A percentile compares a stretch with the other conserved stretches of the same genome.
These are phyloP conservation scores for Lyophyllum shimeji DNA, from an alignment of 768 basidiomycete genomes.

Conservation along the genomic window DNA sequence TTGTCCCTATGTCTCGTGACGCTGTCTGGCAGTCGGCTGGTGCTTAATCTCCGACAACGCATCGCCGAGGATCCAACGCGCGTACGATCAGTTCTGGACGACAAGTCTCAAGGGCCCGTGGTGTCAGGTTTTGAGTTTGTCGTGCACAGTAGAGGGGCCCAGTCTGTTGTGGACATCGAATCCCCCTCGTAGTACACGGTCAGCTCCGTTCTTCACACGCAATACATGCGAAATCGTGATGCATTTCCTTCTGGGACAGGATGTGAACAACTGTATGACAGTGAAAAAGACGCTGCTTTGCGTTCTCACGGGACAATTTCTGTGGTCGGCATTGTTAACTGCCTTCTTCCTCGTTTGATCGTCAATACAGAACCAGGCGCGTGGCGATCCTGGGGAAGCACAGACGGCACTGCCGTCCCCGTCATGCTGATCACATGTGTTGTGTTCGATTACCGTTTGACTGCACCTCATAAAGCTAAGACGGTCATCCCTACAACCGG, in stretches of 20 bases:
- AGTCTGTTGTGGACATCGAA: background rate
- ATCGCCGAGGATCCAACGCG: background rate
- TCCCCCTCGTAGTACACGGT: background rate
- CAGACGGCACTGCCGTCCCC: background rate
- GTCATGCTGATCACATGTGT: background rate
- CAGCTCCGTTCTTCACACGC: background rate
- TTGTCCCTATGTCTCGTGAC: constrained; percentile 10
- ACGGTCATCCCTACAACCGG: background rate
- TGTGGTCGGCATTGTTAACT: no score
- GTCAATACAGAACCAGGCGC: background rate
- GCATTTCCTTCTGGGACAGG: background rate
- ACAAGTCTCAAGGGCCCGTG: constrained; percentile 1
- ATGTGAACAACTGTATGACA: background rate
- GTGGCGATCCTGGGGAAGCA: background rate
- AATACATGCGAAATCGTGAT: background rate
- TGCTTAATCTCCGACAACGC: constrained; percentile 5
- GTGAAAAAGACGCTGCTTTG: background rate
- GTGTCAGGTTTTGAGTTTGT: constrained; percentile 6
- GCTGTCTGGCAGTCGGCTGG: constrained; percentile 7
- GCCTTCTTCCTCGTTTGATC: background rate
- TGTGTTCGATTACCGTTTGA: no score
- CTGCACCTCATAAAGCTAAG: background rate
- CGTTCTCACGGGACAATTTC: background rate
- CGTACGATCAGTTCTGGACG: background rate
- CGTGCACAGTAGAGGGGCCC: background rate